Base-by-base conservation (phyloP, 495 filamentous ascomycete genomes). In the Sporormia fimetaria region DNA sequence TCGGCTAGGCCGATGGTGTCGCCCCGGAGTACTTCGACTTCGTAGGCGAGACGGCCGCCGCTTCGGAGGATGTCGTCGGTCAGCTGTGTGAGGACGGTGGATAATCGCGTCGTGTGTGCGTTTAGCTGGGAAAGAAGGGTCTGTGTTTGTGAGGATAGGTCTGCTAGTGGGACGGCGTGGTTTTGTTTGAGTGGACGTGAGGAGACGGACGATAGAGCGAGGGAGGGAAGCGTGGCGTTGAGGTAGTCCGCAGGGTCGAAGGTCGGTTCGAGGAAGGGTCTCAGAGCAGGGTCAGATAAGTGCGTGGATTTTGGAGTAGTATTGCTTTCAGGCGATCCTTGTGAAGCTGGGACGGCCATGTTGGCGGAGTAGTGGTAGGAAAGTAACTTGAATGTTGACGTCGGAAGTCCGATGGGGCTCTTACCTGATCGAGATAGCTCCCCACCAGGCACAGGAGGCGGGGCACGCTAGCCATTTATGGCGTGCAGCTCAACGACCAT, bases 21-120 rank as follows among this genome's bases (percentile, higher is more conserved):
- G 37, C 87, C 87, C 5, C 87, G 77, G 6, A 98, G 62, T 6
- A 96, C 73, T 56, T 98, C 90, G 6, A 98, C 88, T 54, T 95
- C 85, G 61, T 98, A 98, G 18, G 87, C 83, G 15, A 98, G 67
- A 7, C 92, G 73, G 44, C 81, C 77, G 16, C 84, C 81, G 48
- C 83, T 79, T 32, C 90, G 75, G 14, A 98, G 67, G 44, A 98
- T 95, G 49, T 96, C 90, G 56, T 96, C 88, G 10, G 88, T 95
- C 40, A 96, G 67, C 41, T 81, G 78, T 21, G 85, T 94, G 17
- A 98, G 71, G 22, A 73, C 81, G 28, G 67, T 78, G n/a, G 87
- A 84, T 10, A 94, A 68, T 15, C 85, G 71, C 11, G 82, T 76
- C 10, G 83, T 90, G 57, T 94, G 86, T 8, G 87, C 81, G 50